These are phyloP conservation scores for Daldinia grandis DNA, from an alignment of 495 filamentous ascomycete species.

Conservation along the genomic window DNA sequence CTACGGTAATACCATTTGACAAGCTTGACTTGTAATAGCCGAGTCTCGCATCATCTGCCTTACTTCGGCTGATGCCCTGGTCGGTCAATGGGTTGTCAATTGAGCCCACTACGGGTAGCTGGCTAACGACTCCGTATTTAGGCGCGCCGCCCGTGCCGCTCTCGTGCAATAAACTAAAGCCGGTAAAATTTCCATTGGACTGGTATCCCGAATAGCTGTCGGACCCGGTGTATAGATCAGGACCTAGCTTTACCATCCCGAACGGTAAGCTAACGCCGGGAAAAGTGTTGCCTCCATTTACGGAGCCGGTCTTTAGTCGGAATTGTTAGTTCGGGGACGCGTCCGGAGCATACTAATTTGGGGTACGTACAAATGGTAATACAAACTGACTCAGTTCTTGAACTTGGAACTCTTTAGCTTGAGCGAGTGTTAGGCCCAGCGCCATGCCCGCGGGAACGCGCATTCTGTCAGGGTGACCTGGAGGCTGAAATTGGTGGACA, in stretches of 20 bases:
- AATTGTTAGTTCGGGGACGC: conserved; percentile 4
- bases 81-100: conserved; percentile 68
- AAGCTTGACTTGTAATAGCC: conserved; percentile 71
- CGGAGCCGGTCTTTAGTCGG: conserved; percentile 47
- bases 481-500: conserved; percentile 13
- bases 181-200: conserved; percentile 66
- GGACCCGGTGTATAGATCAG: conserved; percentile 64
- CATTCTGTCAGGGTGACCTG: conserved; percentile 23
- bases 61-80: conserved; percentile 59
- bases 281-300: conserved; percentile 72
- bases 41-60: conserved; percentile 62
- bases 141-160: conserved; percentile 78
- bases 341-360: neutral
- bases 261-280: conserved; percentile 72
- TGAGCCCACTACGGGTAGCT: conserved; percentile 66
- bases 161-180: conserved; percentile 79
- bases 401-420: conserved; percentile 12
- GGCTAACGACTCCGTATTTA: conserved; percentile 76
- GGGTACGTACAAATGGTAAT: conserved; percentile 33
- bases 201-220: conserved; percentile 75
- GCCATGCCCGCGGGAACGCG: conserved; percentile 16
- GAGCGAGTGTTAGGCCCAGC: conserved; percentile 19
- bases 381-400: conserved; percentile 33
- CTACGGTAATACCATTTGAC: conserved; percentile 62
- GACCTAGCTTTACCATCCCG: conserved; percentile 75